Evolutionary conservation across 495 filamentous ascomycete genomes (phyloP).

Genomic region (Ramalina intermedia): DNA sequence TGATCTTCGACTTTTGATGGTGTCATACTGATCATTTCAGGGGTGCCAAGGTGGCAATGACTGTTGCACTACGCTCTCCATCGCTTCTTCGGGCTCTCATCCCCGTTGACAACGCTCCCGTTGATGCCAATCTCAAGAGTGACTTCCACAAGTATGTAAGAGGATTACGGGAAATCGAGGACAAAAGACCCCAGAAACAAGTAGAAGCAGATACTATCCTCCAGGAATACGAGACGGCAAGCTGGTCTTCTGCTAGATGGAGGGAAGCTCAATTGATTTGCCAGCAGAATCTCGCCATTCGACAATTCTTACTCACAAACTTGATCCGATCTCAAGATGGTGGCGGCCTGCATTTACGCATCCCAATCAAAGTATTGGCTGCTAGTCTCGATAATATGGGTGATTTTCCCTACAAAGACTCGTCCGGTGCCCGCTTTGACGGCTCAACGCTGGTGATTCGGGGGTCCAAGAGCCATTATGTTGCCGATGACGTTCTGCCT

Average conservation of each 20-base stretch:
- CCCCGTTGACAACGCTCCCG: slow-evolving; percentile 83
- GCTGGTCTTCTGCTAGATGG: background rate
- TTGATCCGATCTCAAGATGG: slow-evolving; percentile 39
- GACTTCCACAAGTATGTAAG: slow-evolving; percentile 71
- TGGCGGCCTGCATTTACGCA: slow-evolving; percentile 35
- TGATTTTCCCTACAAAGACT: slow-evolving; percentile 71
- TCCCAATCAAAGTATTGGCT: slow-evolving; percentile 45
- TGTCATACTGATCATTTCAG: slow-evolving; percentile 23
- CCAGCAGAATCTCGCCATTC: slow-evolving; percentile 50
- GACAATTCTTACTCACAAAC: slow-evolving; percentile 92
- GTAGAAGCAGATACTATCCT: slow-evolving; percentile 73
- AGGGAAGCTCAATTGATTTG: background rate
- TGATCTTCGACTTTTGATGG: background rate
- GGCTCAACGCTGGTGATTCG: slow-evolving; percentile 73
- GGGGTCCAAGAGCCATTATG: slow-evolving; percentile 71
- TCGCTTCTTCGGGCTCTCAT: slow-evolving; percentile 53
- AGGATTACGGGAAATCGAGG: slow-evolving; percentile 74
- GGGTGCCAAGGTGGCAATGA: slow-evolving; percentile 93
- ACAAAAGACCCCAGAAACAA: slow-evolving; percentile 45
- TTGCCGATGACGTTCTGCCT: slow-evolving; percentile 77
- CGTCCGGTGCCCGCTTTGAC: slow-evolving; percentile 44
- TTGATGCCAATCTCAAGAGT: slow-evolving; percentile 56
- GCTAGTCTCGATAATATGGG: slow-evolving; percentile 50
- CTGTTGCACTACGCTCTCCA: slow-evolving; percentile 58
- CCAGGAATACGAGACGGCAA: slow-evolving; percentile 54